A percentile compares a stretch with the other conserved stretches of the same genome.
phyloP scores from a whole-genome alignment of 1,139 yeast species.

The Debaryomycetaceae sp. region DNA sequence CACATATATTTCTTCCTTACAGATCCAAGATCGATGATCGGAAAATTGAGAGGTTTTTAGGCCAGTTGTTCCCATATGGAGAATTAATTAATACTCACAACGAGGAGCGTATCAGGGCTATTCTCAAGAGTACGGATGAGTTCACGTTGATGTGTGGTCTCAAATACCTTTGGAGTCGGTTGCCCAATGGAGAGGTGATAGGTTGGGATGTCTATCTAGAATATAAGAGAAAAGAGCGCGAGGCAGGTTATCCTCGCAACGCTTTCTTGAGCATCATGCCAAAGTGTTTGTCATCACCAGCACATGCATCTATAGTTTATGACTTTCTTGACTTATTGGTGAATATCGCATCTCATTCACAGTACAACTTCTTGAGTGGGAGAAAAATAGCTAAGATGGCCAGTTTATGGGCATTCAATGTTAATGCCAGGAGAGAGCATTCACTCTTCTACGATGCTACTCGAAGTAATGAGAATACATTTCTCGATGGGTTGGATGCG shows the following conservation, averaged over 20 bases:
- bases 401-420: constrained; percentile 83
- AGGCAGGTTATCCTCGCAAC: constrained; percentile 60
- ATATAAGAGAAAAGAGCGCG: constrained; percentile 63
- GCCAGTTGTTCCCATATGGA: constrained; percentile 52
- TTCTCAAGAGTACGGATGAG: constrained; percentile 51
- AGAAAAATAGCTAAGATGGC: constrained; percentile 79
- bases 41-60: constrained; percentile 51
- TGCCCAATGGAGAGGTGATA: constrained; percentile 75
- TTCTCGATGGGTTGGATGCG: constrained; percentile 67
- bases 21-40: constrained; percentile 61
- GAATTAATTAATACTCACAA: constrained; percentile 33
- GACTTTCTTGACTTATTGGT: constrained; percentile 81
- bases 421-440: constrained; percentile 11
- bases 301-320: constrained; percentile 86
- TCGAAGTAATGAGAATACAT: constrained; percentile 36
- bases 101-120: constrained; percentile 28
- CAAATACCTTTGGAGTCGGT: constrained; percentile 82
- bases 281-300: constrained; percentile 73
- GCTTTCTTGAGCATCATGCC: constrained; percentile 84
- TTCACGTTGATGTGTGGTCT: constrained; percentile 69
- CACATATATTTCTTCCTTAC: constrained; percentile 67
- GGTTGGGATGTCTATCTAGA: constrained; percentile 84
- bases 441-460: constrained; percentile 46
- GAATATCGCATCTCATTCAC: constrained; percentile 79
- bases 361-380: constrained; percentile 74